phyloP scores from a whole-genome alignment of 805 yeast species.

The Phaffomyces thermotolerans region DNA sequence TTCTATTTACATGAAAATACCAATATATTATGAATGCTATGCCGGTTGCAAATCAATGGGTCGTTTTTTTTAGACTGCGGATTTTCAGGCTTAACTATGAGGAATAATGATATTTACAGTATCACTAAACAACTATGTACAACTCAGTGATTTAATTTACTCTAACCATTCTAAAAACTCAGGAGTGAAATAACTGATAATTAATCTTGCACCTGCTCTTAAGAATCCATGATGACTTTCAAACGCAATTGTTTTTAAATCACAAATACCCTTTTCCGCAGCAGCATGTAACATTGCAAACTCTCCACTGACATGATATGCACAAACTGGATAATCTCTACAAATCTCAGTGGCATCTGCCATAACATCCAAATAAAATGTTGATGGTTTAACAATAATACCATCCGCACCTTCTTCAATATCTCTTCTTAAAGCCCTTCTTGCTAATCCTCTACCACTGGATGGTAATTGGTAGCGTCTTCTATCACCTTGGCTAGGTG shows the following conservation, averaged over 20 bases:
- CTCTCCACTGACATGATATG: conserved; percentile 96
- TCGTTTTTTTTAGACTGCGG: no score
- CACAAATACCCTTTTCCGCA: conserved; percentile 90
- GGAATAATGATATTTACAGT: no score
- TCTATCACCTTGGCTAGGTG: conserved; percentile 87
- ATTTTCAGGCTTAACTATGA: no score
- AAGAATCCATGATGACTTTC: conserved; percentile 88
- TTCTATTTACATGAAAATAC: no score
- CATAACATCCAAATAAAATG: conserved; percentile 88
- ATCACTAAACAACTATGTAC: background rate
- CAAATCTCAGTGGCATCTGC: conserved; percentile 82
- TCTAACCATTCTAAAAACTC: conserved; percentile 91
- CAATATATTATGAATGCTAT: no score
- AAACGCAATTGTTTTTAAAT: conserved; percentile 67
- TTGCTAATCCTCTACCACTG: conserved; percentile 88
- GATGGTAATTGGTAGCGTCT: conserved; percentile 89
- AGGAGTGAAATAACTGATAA: conserved; percentile 91
- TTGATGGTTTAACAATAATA: conserved; percentile 90
- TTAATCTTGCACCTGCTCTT: conserved; percentile 91
- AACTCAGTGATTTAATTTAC: background rate
- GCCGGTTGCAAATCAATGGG: no score
- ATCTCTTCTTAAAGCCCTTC: conserved; percentile 84
- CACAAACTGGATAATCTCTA: conserved; percentile 80
- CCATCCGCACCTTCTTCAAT: conserved; percentile 93
- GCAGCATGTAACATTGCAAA: conserved; percentile 98